Base-by-base conservation (phyloP, 2,329 filamentous ascomycete genomes). In the Helicocarpus griseus region DNA sequence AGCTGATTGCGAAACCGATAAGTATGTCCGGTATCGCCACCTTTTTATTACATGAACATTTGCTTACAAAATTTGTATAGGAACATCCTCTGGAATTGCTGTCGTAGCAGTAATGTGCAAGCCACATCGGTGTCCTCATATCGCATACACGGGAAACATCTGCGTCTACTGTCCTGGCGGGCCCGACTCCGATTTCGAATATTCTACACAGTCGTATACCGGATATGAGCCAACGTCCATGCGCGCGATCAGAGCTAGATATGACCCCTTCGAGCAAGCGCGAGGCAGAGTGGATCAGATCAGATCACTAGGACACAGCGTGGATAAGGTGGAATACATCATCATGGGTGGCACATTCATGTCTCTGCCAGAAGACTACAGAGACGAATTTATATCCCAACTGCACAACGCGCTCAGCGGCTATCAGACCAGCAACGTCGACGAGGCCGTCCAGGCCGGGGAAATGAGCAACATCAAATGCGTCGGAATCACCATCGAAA, bases 41-140 rank as follows among this genome's bases (percentile, higher is more conserved):
- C 22, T 5, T n/a, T 40, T 29, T 21, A 4, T 28, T 33, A 35
- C n/a, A 14, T 35, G 31, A 14, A 7, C 31, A 1, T 46, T 35
- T 36, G 21, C 44, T 46, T 2, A 46, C 11, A 33, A 17, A 17
- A 41, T 21, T 13, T 36, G 29, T 48, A n/a, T 57, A 87, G 83
- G 89, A 61, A 96, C 91, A 14, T 95, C 91, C 0, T 96, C 90
- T 49, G 93, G 93, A 53, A 98, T 98, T 61, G 93, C 93, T 2
- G 93, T 98, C 7, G 93, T 98, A 44, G 93, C 94, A 40, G 94
- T 98, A 60, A 98, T 98, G 93, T 97, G 93, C 79, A 98, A 98
- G 70, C 93, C 93, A 22, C 93, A 98, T 68, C 80, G 93, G 65
- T 98, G 93, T 65, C 93, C 93, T 17, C 93, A 98, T 65, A 98